A percentile compares a stretch with the other conserved stretches of the same genome.
phyloP scores from a whole-genome alignment of 768 basidiomycete genomes.

The Leccinum truebloodii region DNA sequence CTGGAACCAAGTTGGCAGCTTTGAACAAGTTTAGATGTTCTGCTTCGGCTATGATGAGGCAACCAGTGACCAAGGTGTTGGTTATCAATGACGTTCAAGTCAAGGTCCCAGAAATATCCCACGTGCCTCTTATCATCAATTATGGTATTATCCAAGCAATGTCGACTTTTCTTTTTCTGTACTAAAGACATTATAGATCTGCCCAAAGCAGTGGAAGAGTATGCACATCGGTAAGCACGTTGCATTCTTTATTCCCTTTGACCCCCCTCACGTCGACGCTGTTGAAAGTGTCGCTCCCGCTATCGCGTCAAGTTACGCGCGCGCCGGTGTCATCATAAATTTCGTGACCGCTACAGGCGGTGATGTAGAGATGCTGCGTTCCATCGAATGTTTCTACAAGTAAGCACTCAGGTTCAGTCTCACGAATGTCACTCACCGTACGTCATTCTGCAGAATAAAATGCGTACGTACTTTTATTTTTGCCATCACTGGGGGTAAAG shows the following conservation, averaged over 20 bases:
- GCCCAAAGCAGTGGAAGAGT: slow-evolving; percentile 95
- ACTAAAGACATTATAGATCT: slow-evolving; percentile 54
- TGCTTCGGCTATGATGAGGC: slow-evolving; percentile 57
- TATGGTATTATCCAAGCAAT: slow-evolving; percentile 57
- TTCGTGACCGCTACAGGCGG: slow-evolving; percentile 97
- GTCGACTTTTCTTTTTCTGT: not conserved
- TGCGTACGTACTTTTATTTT: slow-evolving; percentile 56
- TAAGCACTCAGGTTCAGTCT: slow-evolving; percentile 36
- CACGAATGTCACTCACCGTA: slow-evolving; percentile 16
- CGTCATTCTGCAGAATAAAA: slow-evolving; percentile 63
- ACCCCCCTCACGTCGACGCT: slow-evolving; percentile 11
- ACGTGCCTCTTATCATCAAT: slow-evolving; percentile 93
- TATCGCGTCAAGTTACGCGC: slow-evolving; percentile 77
- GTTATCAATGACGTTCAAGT: slow-evolving; percentile 94
- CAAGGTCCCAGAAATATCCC: slow-evolving; percentile 85
- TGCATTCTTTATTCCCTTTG: not conserved
- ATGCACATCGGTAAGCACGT: slow-evolving; percentile 80
- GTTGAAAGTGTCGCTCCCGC: slow-evolving; percentile 75
- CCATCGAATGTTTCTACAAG: slow-evolving; percentile 99
- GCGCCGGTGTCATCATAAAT: slow-evolving; percentile 92
- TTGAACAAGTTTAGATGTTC: slow-evolving; percentile 80
- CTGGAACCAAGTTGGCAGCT: slow-evolving; percentile 75
- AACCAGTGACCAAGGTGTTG: slow-evolving; percentile 70
- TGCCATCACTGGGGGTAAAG: not conserved
- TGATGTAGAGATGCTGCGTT: slow-evolving; percentile 97